phyloP scores from a whole-genome alignment of 2,329 filamentous ascomycete species.

The Lasiodiplodia sp. region DNA sequence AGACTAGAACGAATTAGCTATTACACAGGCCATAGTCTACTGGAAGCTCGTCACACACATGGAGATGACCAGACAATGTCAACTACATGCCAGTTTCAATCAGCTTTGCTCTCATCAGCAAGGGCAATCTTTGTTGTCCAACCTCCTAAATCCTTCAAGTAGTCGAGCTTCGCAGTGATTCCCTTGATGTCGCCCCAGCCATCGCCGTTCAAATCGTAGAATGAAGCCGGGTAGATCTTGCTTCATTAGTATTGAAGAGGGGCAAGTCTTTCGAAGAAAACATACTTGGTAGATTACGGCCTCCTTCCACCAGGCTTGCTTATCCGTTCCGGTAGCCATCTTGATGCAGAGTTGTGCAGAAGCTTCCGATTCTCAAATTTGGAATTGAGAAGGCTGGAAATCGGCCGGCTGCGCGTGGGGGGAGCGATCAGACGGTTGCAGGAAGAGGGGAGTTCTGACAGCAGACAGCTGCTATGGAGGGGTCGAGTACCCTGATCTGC shows the following conservation, averaged over 20 bases:
- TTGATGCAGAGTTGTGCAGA: neutral
- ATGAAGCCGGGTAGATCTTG: conserved; percentile 55
- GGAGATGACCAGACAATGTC: conserved; percentile 74
- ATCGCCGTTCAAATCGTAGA: conserved; percentile 62
- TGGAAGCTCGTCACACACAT: conserved; percentile 36
- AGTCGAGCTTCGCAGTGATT: conserved; percentile 68
- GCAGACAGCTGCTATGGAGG: neutral
- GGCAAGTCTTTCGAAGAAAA: neutral
- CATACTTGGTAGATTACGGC: conserved; percentile 48
- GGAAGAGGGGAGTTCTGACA: neutral
- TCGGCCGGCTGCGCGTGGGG: neutral
- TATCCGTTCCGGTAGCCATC: neutral
- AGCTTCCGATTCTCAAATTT: neutral
- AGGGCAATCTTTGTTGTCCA: neutral
- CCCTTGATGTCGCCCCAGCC: conserved; percentile 69
- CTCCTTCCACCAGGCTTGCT: conserved; percentile 54
- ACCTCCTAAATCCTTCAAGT: conserved; percentile 55
- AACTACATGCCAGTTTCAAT: conserved; percentile 45
- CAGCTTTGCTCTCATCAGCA: neutral
- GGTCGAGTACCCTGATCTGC: neutral
- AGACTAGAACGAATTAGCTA: conserved; percentile 48
- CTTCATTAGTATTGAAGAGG: neutral
- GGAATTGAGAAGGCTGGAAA: neutral
- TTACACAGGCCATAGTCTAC: neutral
- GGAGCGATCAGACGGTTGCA: neutral